phyloP scores from a whole-genome alignment of 768 basidiomycete species.

The Trametes villosa region DNA sequence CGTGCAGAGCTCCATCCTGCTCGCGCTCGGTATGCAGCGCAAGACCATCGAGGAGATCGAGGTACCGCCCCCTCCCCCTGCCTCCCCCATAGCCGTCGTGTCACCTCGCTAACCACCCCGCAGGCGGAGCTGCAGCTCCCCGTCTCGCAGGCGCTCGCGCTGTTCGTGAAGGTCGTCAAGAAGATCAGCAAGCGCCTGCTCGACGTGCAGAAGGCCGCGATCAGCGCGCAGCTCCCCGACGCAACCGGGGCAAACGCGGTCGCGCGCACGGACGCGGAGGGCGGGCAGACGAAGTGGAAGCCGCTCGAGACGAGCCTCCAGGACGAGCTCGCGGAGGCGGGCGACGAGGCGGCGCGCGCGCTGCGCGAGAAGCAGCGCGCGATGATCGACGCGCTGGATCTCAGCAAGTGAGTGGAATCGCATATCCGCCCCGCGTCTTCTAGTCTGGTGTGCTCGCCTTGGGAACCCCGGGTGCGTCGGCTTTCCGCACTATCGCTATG shows the following conservation, averaged over 20 bases:
- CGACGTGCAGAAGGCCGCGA: constrained; percentile 78
- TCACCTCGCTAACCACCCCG: neutral
- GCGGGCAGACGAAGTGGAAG: constrained; percentile 23
- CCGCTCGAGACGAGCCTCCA: constrained; percentile 37
- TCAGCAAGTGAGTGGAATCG: constrained; percentile 75
- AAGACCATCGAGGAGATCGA: constrained; percentile 91
- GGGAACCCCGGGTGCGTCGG: constrained; percentile 2
- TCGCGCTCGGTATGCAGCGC: constrained; percentile 87
- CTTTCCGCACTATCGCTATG: neutral
- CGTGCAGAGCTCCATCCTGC: constrained; percentile 88
- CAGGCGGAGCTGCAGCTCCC: constrained; percentile 83
- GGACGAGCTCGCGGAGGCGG: constrained; percentile 59
- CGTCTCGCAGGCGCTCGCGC: constrained; percentile 84
- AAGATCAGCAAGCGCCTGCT: constrained; percentile 78
- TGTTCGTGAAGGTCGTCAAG: constrained; percentile 89
- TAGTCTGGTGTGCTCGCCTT: neutral
- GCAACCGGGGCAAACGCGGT: constrained; percentile 36
- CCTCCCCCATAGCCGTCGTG: neutral
- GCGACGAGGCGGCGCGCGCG: constrained; percentile 59
- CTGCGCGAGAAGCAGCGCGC: constrained; percentile 77
- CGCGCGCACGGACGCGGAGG: constrained; percentile 18
- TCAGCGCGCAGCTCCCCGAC: constrained; percentile 65
- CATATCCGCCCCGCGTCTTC: neutral
- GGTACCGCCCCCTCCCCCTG: constrained; percentile 43
- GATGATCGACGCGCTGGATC: constrained; percentile 86